phyloP scores from a whole-genome alignment of 1,284 basidiomycete genomes.

The Wolfiporia cocos region DNA sequence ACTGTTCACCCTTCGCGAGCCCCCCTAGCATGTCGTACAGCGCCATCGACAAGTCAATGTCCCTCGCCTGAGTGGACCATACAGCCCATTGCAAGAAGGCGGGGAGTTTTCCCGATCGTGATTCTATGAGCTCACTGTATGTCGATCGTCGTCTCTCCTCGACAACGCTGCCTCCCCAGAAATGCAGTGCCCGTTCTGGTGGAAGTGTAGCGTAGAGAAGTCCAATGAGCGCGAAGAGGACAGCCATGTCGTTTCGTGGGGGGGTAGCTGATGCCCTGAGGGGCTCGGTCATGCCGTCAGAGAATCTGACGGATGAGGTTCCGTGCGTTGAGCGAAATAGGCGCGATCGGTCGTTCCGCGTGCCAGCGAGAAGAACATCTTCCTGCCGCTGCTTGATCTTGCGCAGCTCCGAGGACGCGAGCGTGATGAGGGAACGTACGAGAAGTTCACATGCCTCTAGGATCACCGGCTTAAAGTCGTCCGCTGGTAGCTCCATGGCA shows the following conservation, averaged over 20 bases:
- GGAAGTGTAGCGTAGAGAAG: constrained; percentile 73
- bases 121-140: constrained; percentile 53
- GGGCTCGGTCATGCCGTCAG: constrained; percentile 26
- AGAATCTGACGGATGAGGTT: constrained; percentile 13
- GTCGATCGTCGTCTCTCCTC: constrained; percentile 32
- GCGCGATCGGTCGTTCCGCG: constrained; percentile 51
- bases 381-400: constrained; percentile 91
- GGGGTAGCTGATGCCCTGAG: constrained; percentile 25
- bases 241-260: constrained; percentile 79
- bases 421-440: constrained; percentile 68
- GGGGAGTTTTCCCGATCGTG: constrained; percentile 59
- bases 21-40: constrained; percentile 87
- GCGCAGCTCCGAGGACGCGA: constrained; percentile 82
- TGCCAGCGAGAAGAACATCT: constrained; percentile 66
- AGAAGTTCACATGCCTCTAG: constrained; percentile 68
- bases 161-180: constrained; percentile 71
- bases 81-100: constrained; percentile 86
- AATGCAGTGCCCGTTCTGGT: constrained; percentile 72
- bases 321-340: constrained; percentile 41
- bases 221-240: constrained; percentile 80
- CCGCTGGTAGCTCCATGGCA: constrained; percentile 50
- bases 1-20: constrained; percentile 79
- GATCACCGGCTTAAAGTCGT: constrained; percentile 63
- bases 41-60: constrained; percentile 68
- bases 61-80: constrained; percentile 74